Percentiles rank a stretch among this genome's conserved stretches.
Evolutionary conservation across 1,139 yeast species (phyloP).

Genomic region (Scheffersomyces titani): DNA sequence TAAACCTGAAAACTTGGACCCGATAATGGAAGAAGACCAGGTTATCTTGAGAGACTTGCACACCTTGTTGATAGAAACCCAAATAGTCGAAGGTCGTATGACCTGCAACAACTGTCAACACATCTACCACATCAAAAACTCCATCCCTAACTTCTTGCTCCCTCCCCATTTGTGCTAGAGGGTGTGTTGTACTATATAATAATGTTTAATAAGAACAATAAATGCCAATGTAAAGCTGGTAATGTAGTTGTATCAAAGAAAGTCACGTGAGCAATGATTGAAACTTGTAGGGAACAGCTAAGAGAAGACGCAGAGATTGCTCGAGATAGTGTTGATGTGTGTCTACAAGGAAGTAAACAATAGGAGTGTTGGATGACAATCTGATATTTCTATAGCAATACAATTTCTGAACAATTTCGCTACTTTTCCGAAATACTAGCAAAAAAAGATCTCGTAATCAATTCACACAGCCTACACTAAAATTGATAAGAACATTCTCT

Average conservation of each 20-base stretch:
- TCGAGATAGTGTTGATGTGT: no score
- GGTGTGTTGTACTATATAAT: neutral
- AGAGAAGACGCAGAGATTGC: no score
- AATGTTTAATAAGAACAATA: neutral
- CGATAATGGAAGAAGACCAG: conserved; percentile 59
- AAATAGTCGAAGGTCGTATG: conserved; percentile 87
- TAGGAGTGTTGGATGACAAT: no score
- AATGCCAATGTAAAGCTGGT: neutral
- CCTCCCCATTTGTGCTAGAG: conserved; percentile 74
- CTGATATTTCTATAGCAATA: no score
- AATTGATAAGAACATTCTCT: no score
- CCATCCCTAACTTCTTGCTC: conserved; percentile 88
- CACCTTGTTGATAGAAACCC: conserved; percentile 76
- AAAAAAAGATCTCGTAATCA: no score
- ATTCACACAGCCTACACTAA: no score
- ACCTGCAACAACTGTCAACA: conserved; percentile 84
- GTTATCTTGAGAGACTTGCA: conserved; percentile 75
- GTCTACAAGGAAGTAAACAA: no score
- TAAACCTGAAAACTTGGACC: conserved; percentile 64
- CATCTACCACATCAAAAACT: conserved; percentile 84
- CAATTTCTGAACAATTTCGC: no score
- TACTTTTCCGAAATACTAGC: no score
- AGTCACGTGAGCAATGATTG: neutral
- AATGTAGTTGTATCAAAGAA: neutral
- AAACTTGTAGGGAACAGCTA: no score